A percentile compares a stretch with the other conserved stretches of the same genome.
Conservation (phyloP, 805 yeast genomes). For the Hanseniaspora guilliermondii region DNA sequence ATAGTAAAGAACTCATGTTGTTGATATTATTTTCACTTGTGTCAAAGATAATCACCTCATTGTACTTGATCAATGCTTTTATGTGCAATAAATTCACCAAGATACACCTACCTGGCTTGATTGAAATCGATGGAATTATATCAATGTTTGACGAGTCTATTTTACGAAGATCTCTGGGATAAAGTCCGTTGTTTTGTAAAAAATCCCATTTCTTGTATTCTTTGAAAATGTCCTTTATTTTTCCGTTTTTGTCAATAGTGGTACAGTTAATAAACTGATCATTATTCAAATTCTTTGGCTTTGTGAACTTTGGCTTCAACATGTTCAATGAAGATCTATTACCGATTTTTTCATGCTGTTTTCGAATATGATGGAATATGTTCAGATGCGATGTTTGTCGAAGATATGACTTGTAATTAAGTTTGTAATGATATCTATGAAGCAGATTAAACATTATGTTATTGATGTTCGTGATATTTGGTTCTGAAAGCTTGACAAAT, state of each 20-base stretch:
- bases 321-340: conserved; percentile 7
- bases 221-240: conserved; percentile 63
- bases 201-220: conserved; percentile 69
- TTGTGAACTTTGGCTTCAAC: conserved; percentile 31
- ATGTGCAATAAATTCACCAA: conserved; percentile 75
- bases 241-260: conserved; percentile 61
- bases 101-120: conserved; percentile 60
- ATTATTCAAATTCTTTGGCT: conserved; percentile 12
- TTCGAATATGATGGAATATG: background rate
- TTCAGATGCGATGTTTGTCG: background rate
- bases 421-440: background rate
- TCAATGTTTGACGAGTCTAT: conserved; percentile 63
- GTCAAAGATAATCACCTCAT: conserved; percentile 74
- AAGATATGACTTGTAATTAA: background rate
- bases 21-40: conserved; percentile 41
- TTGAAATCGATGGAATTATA: conserved; percentile 80
- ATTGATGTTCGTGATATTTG: background rate
- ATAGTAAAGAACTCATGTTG: conserved; percentile 60
- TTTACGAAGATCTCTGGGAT: conserved; percentile 77
- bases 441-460: background rate
- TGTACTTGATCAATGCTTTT: conserved; percentile 74
- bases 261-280: conserved; percentile 61
- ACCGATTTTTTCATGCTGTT: background rate
- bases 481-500: background rate
- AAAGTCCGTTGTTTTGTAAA: conserved; percentile 57